Base-by-base conservation (phyloP, 306 rosid species). In the Lablab purpureus region DNA sequence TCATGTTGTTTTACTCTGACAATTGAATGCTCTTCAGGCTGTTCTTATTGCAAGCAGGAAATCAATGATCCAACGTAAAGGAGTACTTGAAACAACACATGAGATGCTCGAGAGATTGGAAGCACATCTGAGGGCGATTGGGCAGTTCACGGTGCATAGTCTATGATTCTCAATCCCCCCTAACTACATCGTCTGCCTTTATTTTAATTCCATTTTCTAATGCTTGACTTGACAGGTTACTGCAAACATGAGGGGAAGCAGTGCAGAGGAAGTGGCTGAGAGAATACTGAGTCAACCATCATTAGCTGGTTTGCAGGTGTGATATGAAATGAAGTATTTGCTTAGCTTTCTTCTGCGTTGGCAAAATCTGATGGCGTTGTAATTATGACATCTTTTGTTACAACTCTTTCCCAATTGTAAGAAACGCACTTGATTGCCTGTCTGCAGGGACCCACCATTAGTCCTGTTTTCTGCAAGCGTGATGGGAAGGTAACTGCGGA, bases 21-120 rank as follows among this genome's bases (percentile, higher is more conserved):
- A 66, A 85, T 81, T 54, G 49, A 79, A 63, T 79, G 78, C 77
- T 83, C 76, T 85, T 71, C 86, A 91, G 99, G 98, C 94, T 77
- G 96, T 88, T 80, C 97, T 95, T 86, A 87, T 92, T 75, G 97
- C 99, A 84, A 92, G 96, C 84, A 85, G 91, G 76, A 95, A 78
- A 88, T 86, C 99, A 7, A 62, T 95, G 90, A 80, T 83, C 40
- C 82, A 82, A 77, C 82, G 94, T 77, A 90, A 90, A 84, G 97
- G 99, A 69, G 90, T 87, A 28, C 86, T 95, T 58, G 97, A 92
- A 81, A 88, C 89, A 7, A 93, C 97, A 59, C 97, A 91, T 56
- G 99, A 95, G 90, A 93, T 95, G 79, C 94, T 95, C 51, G 99
- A 95, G 82, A 91, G 96, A 90, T 77, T 95, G 71, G 99, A 95